A percentile compares a stretch with the other conserved stretches of the same genome.
These are phyloP conservation scores for Erythrophleum ivorense DNA, from an alignment of 331 rosid species.

Conservation along the genomic window DNA sequence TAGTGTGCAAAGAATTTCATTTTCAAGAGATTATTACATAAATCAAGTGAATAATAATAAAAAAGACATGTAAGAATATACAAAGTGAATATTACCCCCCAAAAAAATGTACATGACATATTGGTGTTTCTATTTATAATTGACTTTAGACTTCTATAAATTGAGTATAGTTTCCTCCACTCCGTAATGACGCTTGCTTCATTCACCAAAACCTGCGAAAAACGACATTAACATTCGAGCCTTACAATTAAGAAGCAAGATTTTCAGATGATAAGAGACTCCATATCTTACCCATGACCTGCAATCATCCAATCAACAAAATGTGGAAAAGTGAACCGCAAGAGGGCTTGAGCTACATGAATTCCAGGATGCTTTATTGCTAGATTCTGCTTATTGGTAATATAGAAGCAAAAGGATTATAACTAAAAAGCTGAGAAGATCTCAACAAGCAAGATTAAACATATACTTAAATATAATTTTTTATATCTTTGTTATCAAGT, in stretches of 20 bases:
- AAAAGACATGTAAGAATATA: neutral
- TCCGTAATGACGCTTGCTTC: neutral
- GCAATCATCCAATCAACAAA: constrained; percentile 49
- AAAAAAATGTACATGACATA: neutral
- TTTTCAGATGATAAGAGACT: neutral
- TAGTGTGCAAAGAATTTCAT: too few species aligned
- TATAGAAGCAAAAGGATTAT: neutral
- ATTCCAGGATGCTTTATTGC: constrained; percentile 45
- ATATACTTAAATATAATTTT: too few species aligned
- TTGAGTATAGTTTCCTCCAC: neutral
- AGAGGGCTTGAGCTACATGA: constrained; percentile 39
- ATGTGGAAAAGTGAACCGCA: constrained; percentile 40
- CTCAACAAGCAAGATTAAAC: neutral
- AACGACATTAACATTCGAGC: constrained; percentile 6
- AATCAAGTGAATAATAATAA: too few species aligned
- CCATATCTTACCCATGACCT: constrained; percentile 50
- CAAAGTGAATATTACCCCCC: too few species aligned
- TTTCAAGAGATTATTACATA: too few species aligned
- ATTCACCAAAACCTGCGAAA: constrained; percentile 44
- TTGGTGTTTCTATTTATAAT: too few species aligned
- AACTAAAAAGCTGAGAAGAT: neutral
- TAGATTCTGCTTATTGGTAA: constrained; percentile 16
- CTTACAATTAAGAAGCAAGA: neutral
- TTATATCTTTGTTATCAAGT: too few species aligned
- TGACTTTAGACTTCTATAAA: too few species aligned